Evolutionary conservation across 306 rosid genomes (phyloP).

Genomic region (Gleditsia sinensis): DNA sequence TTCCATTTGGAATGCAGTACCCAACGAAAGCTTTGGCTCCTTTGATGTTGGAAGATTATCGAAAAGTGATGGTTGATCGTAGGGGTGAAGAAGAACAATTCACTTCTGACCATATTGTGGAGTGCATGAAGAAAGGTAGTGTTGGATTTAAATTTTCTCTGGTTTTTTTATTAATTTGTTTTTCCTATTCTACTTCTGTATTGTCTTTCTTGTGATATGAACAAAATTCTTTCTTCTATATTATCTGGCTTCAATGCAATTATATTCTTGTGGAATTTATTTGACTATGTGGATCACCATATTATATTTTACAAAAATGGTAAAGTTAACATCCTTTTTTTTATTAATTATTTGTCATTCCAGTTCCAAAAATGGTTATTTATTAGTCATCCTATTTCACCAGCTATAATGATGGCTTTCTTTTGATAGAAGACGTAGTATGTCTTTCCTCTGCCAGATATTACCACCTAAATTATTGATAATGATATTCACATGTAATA

Average conservation of each 20-base stretch:
- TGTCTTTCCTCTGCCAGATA: background rate
- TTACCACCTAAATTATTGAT: too few species aligned
- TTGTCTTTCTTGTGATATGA: background rate
- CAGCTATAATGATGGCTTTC: background rate
- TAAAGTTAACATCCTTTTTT: background rate
- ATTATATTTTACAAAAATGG: too few species aligned
- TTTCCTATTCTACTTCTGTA: background rate
- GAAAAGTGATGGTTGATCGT: slow-evolving; percentile 90
- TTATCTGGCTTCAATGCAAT: background rate
- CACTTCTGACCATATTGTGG: slow-evolving; percentile 62
- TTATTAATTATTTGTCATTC: background rate
- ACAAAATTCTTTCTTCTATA: too few species aligned
- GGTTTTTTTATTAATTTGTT: background rate
- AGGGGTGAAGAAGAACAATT: slow-evolving; percentile 90
- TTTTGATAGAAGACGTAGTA: background rate
- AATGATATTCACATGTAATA: too few species aligned
- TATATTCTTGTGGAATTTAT: background rate
- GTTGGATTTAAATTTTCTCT: background rate
- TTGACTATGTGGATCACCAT: too few species aligned
- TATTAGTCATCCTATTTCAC: background rate
- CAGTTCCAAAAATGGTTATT: background rate
- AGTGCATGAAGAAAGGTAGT: slow-evolving; percentile 89
- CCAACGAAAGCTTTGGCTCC: slow-evolving; percentile 96
- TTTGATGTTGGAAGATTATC: slow-evolving; percentile 83
- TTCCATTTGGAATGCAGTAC: slow-evolving; percentile 56